Conservation (phyloP, 1,284 basidiomycete species). For the Apiotrichum gamsii region DNA sequence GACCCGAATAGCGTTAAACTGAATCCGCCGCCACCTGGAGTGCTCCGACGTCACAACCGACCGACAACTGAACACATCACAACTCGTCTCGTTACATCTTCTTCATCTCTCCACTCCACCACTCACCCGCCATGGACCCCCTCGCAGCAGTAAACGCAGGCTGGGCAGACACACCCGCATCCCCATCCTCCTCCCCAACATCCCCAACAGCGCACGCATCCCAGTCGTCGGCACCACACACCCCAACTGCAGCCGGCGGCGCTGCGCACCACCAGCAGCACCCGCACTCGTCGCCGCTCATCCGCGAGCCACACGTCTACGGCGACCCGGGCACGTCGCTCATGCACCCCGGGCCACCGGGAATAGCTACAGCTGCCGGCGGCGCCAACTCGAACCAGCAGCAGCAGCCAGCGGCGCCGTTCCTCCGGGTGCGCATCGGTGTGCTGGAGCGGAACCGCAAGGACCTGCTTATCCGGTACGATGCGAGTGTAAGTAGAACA, state of each 20-base stretch:
- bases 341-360: constrained; percentile 17
- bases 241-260: not conserved
- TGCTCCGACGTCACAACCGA: too few species aligned
- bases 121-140: constrained; percentile 17
- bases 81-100: too few species aligned
- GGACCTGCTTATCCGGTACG: constrained; percentile 83
- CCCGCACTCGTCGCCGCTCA: constrained; percentile 3
- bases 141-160: constrained; percentile 19
- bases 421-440: constrained; percentile 77
- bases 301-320: constrained; percentile 38
- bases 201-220: constrained; percentile 2
- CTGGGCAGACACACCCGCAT: constrained; percentile 7
- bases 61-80: too few species aligned
- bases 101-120: constrained; percentile 1
- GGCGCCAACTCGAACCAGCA: not conserved
- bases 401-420: constrained; percentile 50
- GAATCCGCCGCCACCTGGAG: too few species aligned
- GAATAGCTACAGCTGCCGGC: too few species aligned
- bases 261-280: not conserved
- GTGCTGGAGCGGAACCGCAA: constrained; percentile 85
- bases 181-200: not conserved
- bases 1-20: too few species aligned
- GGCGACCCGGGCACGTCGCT: constrained; percentile 35
- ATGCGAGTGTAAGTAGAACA: constrained; percentile 75
- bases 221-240: too few species aligned